A percentile compares a stretch with the other conserved stretches of the same genome.
These are phyloP conservation scores for Anacardium occidentale DNA, from an alignment of 345 rosid species.

Conservation along the genomic window DNA sequence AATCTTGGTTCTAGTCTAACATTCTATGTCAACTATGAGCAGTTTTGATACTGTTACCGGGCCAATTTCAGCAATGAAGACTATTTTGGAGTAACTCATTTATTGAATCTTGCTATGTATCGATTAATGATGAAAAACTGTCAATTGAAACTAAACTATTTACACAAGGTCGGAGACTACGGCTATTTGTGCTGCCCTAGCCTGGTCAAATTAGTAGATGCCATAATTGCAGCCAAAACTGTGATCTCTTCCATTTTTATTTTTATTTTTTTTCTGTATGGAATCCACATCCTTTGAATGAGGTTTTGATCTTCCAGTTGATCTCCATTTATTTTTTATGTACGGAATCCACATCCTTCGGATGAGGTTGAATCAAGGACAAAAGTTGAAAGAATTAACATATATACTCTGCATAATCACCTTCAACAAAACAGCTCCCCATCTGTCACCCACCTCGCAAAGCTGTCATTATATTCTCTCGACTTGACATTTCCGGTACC, in stretches of 20 bases:
- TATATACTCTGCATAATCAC: background rate
- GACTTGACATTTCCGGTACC: slow-evolving; percentile 10
- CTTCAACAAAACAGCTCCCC: slow-evolving; percentile 44
- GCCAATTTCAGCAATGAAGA: background rate
- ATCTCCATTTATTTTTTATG: background rate
- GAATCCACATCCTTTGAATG: too few species aligned
- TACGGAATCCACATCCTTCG: slow-evolving; percentile 50
- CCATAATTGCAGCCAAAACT: slow-evolving; percentile 10
- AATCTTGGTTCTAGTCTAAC: too few species aligned
- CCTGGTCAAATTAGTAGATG: background rate
- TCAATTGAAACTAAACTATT: slow-evolving; percentile 21
- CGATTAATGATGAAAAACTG: background rate
- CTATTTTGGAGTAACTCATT: background rate
- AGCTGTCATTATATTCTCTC: slow-evolving; percentile 46
- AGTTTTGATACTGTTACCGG: too few species aligned
- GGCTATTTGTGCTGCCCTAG: slow-evolving; percentile 10
- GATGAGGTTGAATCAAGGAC: slow-evolving; percentile 40
- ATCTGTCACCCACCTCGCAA: slow-evolving; percentile 61
- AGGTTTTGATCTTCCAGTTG: too few species aligned
- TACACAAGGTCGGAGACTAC: slow-evolving; percentile 21
- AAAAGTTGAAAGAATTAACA: background rate
- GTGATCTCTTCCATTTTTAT: slow-evolving; percentile 13
- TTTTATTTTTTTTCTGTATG: slow-evolving; percentile 1
- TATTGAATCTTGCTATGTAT: background rate
- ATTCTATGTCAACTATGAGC: too few species aligned